phyloP scores from a whole-genome alignment of 2,329 filamentous ascomycete genomes.

The Zelopaecilomyces penicillatus region DNA sequence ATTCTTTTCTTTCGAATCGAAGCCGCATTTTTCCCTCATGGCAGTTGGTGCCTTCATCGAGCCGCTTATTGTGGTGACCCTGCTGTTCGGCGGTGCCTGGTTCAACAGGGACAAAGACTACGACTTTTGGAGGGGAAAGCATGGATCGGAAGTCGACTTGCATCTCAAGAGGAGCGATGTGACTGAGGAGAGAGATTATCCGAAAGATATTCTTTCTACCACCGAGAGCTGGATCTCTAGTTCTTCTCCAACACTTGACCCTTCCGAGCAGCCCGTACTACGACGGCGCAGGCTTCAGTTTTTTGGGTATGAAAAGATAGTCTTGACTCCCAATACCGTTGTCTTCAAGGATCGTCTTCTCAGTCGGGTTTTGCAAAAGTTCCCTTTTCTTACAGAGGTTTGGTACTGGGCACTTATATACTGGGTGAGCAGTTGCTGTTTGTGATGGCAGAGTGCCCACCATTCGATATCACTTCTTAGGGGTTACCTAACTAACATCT shows the following conservation, averaged over 20 bases:
- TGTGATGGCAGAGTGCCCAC: not conserved
- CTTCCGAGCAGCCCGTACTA: slow-evolving; percentile 17
- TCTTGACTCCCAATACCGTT: slow-evolving; percentile 24
- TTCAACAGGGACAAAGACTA: slow-evolving; percentile 35
- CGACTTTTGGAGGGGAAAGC: slow-evolving; percentile 17
- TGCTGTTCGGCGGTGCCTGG: slow-evolving; percentile 36
- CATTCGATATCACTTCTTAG: not conserved
- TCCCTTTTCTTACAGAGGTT: slow-evolving; percentile 65
- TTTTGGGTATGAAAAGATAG: slow-evolving; percentile 21
- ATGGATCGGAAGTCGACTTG: slow-evolving; percentile 13
- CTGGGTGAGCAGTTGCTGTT: slow-evolving; percentile 44
- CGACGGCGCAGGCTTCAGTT: slow-evolving; percentile 27
- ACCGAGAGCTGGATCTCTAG: slow-evolving; percentile 17
- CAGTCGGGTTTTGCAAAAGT: slow-evolving; percentile 50
- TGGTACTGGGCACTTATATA: slow-evolving; percentile 75
- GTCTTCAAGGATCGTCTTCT: slow-evolving; percentile 23
- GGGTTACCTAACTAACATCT: not conserved
- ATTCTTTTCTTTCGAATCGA: not conserved
- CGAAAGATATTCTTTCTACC: slow-evolving; percentile 14
- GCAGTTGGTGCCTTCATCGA: slow-evolving; percentile 32
- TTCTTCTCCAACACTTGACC: slow-evolving; percentile 18
- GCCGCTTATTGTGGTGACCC: slow-evolving; percentile 33
- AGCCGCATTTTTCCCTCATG: slow-evolving; percentile 18
- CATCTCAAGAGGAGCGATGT: slow-evolving; percentile 24
- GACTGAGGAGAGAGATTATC: slow-evolving; percentile 15